Evolutionary conservation across 140 eudicot genomes (phyloP).

Genomic region (Stevia rebaudiana): DNA sequence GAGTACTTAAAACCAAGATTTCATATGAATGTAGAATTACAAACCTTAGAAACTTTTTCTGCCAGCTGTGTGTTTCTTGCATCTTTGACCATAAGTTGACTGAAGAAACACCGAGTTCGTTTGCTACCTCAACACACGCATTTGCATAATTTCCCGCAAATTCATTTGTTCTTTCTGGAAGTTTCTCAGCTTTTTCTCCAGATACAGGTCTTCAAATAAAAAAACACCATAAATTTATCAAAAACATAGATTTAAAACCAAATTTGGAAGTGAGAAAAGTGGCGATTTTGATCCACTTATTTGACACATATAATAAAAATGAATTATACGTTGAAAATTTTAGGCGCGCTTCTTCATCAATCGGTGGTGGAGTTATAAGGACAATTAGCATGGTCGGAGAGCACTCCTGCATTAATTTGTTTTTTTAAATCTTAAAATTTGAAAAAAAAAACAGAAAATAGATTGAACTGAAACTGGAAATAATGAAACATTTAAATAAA

Average conservation of each 20-base stretch:
- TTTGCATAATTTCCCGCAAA: slow-evolving; percentile 61
- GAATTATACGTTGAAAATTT: slow-evolving; percentile 49
- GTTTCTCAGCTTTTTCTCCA: slow-evolving; percentile 62
- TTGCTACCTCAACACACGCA: slow-evolving; percentile 62
- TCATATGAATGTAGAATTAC: slow-evolving; percentile 9
- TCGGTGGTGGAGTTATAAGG: slow-evolving; percentile 88
- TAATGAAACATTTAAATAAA: background rate
- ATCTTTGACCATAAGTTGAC: slow-evolving; percentile 89
- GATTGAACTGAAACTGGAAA: background rate
- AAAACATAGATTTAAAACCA: background rate
- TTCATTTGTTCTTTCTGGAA: slow-evolving; percentile 81
- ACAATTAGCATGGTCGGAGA: slow-evolving; percentile 59
- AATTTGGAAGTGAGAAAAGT: slow-evolving; percentile 1
- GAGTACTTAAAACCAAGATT: background rate
- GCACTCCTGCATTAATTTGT: slow-evolving; percentile 49
- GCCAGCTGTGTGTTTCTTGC: slow-evolving; percentile 88
- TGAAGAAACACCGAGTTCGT: slow-evolving; percentile 64
- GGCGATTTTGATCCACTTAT: slow-evolving; percentile 1
- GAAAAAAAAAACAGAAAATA: too few relatives aligned
- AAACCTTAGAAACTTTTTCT: slow-evolving; percentile 68
- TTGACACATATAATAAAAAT: background rate
- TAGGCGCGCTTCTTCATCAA: slow-evolving; percentile 72
- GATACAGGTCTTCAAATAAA: slow-evolving; percentile 45
- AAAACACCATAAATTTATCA: background rate
- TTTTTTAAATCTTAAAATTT: background rate